Percentiles rank a stretch among this genome's conserved stretches.
phyloP scores from a whole-genome alignment of 306 rosid genomes.

The Malus orientalis region DNA sequence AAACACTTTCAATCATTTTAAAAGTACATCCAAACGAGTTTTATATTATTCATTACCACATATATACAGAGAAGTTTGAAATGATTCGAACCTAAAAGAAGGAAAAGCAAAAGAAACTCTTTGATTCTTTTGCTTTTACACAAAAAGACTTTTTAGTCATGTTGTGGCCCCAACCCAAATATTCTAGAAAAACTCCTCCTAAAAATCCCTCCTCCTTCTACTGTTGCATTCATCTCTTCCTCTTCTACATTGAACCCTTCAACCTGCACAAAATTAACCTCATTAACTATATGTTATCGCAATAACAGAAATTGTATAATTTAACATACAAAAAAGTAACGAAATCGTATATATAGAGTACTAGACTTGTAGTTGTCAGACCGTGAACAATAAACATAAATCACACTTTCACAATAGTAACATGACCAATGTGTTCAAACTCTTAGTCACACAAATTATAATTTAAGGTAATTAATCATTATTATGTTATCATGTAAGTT shows the following conservation, averaged over 20 bases:
- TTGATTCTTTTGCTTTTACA: constrained; percentile 4
- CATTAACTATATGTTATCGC: not conserved
- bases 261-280: constrained; percentile 22
- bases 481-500: not conserved
- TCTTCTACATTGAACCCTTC: constrained; percentile 48
- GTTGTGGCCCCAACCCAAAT: constrained; percentile 17
- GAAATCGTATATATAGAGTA: not conserved
- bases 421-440: not conserved
- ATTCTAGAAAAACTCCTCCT: constrained; percentile 3
- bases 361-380: not conserved
- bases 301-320: no score
- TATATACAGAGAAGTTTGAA: not conserved
- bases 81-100: not conserved
- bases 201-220: constrained; percentile 16
- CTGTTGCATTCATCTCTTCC: constrained; percentile 26
- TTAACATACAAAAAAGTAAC: no score
- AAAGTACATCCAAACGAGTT: no score
- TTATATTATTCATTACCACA: not conserved
- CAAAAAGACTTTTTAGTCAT: constrained; percentile 19
- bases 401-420: not conserved
- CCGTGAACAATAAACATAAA: not conserved
- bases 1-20: no score
- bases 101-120: not conserved
- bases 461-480: no score
- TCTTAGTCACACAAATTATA: not conserved